Percentiles rank a stretch among this genome's conserved stretches.
Evolutionary conservation across 495 filamentous ascomycete species (phyloP).

Genomic region (Cercophora samala): DNA sequence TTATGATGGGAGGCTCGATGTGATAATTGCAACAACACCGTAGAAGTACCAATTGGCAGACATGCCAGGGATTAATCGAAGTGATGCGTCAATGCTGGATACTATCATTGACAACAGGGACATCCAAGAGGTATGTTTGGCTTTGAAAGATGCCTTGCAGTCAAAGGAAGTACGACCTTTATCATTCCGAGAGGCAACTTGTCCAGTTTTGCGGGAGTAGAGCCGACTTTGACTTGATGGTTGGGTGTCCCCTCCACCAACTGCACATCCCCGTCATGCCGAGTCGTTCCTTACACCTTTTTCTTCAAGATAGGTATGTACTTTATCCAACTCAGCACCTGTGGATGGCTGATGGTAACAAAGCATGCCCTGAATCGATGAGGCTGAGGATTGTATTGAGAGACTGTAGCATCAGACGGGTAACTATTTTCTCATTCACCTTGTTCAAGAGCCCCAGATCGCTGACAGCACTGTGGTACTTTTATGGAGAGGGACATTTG

Average conservation of each 20-base stretch:
- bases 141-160: not conserved
- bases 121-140: not conserved
- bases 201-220: not conserved
- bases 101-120: no score
- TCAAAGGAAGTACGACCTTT: not conserved
- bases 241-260: not conserved
- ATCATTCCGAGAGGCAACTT: not conserved
- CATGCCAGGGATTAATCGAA: no score
- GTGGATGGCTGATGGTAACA: not conserved
- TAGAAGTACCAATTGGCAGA: no score
- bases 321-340: not conserved
- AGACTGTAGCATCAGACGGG: not conserved
- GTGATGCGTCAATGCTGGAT: no score
- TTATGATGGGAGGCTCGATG: no score
- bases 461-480: no score
- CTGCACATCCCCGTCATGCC: no score
- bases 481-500: not conserved
- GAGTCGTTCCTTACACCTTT: no score
- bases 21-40: no score
- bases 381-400: not conserved
- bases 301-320: no score
- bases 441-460: no score
- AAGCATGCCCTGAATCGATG: not conserved
- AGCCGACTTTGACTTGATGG: not conserved
- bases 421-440: not conserved